Evolutionary conservation across 75 land plant genomes (phyloP).

Genomic region (Pinus tabuliformis): DNA sequence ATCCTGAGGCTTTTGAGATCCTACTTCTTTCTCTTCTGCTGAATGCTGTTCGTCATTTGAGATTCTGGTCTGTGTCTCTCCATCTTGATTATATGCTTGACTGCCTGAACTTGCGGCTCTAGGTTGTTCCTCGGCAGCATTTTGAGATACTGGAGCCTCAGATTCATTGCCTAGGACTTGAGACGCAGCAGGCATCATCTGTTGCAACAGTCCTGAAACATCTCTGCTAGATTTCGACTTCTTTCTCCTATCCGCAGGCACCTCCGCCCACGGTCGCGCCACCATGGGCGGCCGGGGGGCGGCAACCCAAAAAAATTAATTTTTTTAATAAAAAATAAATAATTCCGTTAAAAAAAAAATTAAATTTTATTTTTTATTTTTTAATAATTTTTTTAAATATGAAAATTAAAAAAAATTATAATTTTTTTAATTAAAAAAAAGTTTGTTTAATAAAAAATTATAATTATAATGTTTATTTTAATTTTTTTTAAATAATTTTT

Average conservation of each 20-base stretch:
- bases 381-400: too few relatives aligned
- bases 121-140: slow-evolving; percentile 6
- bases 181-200: slow-evolving; percentile 1
- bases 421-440: too few relatives aligned
- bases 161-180: neutral
- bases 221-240: slow-evolving; percentile 5
- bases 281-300: too few relatives aligned
- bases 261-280: too few relatives aligned
- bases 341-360: too few relatives aligned
- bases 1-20: neutral
- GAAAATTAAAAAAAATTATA: too few relatives aligned
- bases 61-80: neutral
- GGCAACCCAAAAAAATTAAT: too few relatives aligned
- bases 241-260: slow-evolving; percentile 6
- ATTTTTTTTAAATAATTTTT: too few relatives aligned
- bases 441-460: too few relatives aligned
- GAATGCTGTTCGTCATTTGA: slow-evolving; percentile 1
- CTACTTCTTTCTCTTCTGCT: neutral
- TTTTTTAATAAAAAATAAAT: too few relatives aligned
- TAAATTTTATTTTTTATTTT: too few relatives aligned
- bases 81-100: neutral
- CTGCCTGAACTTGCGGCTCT: slow-evolving; percentile 5
- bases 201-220: slow-evolving; percentile 1
- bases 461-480: too few relatives aligned
- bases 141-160: neutral